A percentile compares a stretch with the other conserved stretches of the same genome.
Conservation (phyloP, 495 filamentous ascomycete genomes). For the Aspergillus cavernicola region DNA sequence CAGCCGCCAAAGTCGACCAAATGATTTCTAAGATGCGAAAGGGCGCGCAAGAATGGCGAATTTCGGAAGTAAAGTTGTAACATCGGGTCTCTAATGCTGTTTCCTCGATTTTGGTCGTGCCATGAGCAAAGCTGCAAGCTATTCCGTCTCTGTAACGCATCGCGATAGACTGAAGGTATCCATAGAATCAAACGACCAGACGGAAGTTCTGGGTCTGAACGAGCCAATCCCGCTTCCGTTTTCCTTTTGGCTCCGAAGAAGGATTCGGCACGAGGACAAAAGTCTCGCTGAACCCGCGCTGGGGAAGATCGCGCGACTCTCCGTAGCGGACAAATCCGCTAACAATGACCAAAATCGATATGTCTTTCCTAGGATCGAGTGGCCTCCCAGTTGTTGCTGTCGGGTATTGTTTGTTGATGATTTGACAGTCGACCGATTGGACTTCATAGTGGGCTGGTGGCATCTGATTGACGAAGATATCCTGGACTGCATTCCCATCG, state of each 20-base stretch:
- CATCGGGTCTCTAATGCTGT: background rate
- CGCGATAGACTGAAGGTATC: no score
- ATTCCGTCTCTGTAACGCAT: no score
- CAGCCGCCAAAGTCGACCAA: conserved; percentile 29
- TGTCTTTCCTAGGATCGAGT: conserved; percentile 45
- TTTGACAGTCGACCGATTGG: conserved; percentile 66
- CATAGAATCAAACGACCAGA: conserved; percentile 50
- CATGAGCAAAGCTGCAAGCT: no score
- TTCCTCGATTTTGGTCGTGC: background rate
- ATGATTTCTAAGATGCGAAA: conserved; percentile 2
- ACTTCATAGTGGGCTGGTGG: conserved; percentile 59
- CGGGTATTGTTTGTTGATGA: conserved; percentile 64
- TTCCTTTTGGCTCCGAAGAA: conserved; percentile 45
- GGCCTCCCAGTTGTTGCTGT: conserved; percentile 37
- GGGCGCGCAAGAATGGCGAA: background rate
- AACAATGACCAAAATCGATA: conserved; percentile 66
- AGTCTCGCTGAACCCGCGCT: conserved; percentile 67
- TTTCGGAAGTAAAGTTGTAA: background rate
- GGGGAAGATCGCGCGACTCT: conserved; percentile 48
- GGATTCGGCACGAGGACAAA: conserved; percentile 76
- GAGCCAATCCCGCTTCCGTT: conserved; percentile 55
- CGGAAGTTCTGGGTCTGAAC: conserved; percentile 74
- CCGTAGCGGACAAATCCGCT: conserved; percentile 64
- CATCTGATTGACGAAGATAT: conserved; percentile 60
- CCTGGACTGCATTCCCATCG: conserved; percentile 54